A percentile compares a stretch with the other conserved stretches of the same genome.
These are phyloP conservation scores for Omphalotus olearius DNA, from an alignment of 1,284 basidiomycete species.

Conservation along the genomic window DNA sequence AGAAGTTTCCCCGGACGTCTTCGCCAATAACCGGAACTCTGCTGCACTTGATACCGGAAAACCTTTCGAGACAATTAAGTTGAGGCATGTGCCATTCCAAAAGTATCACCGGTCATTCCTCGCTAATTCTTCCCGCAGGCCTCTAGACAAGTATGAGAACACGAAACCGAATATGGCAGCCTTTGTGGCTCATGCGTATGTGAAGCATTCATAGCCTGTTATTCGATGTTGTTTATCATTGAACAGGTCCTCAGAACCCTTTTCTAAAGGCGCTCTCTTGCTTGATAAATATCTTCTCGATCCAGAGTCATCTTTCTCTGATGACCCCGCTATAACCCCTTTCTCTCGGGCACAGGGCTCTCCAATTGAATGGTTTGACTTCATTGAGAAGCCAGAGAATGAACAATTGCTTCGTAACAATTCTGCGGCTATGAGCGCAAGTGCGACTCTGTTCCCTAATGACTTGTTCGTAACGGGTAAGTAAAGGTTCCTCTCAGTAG, in stretches of 20 bases:
- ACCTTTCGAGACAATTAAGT: conserved; percentile 24
- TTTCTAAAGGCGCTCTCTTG: too few species aligned
- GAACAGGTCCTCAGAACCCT: too few species aligned
- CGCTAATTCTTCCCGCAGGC: background rate
- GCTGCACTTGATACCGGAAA: conserved; percentile 37
- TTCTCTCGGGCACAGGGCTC: background rate
- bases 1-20: conserved; percentile 38
- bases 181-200: too few species aligned
- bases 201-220: too few species aligned
- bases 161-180: conserved; percentile 19
- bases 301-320: too few species aligned
- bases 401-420: background rate
- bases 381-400: background rate
- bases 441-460: conserved; percentile 11
- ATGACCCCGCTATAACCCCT: too few species aligned
- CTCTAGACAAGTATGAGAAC: conserved; percentile 16
- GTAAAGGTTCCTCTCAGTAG: conserved; percentile 21
- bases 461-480: conserved; percentile 21
- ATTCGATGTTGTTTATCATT: too few species aligned
- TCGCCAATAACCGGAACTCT: conserved; percentile 39
- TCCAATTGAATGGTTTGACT: conserved; percentile 3
- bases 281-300: too few species aligned
- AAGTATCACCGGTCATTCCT: too few species aligned
- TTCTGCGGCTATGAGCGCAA: background rate
- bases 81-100: conserved; percentile 21